Evolutionary conservation across 1,139 yeast genomes (phyloP).

Genomic region (Yamadazyma friedrichii): DNA sequence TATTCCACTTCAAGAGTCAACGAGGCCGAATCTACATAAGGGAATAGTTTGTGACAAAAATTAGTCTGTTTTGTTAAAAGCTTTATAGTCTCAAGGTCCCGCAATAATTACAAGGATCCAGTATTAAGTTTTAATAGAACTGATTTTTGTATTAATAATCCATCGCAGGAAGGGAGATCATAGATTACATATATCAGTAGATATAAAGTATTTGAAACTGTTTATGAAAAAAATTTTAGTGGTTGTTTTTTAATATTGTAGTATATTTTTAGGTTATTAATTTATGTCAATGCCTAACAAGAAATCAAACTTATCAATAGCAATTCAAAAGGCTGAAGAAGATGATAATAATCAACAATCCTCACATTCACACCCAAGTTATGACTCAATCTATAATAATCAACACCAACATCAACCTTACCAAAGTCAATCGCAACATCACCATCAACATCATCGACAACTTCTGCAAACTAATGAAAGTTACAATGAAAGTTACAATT

Average conservation of each 20-base stretch:
- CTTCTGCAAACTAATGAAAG: slow-evolving; percentile 9
- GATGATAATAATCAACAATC: slow-evolving; percentile 10
- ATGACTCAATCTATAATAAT: not conserved
- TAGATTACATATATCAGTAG: not conserved
- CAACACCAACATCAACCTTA: slow-evolving; percentile 8
- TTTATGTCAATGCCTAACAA: slow-evolving; percentile 4
- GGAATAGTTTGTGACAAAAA: no score
- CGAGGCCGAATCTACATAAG: no score
- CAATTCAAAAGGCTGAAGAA: slow-evolving; percentile 45
- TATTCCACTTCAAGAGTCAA: no score
- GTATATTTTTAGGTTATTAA: no score
- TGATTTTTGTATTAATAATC: not conserved
- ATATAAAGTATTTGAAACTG: no score
- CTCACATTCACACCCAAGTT: not conserved
- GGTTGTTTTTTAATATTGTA: no score
- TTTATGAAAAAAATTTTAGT: no score
- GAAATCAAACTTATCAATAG: slow-evolving; percentile 42
- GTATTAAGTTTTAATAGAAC: no score
- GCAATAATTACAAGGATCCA: no score
- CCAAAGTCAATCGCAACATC: not conserved
- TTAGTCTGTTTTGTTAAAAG: no score
- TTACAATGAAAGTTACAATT: slow-evolving; percentile 8
- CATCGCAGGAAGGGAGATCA: not conserved
- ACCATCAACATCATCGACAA: slow-evolving; percentile 11
- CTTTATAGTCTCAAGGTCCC: no score